Evolutionary conservation across 2,329 filamentous ascomycete genomes (phyloP).

Genomic region (Mycosphaerella arachidis): DNA sequence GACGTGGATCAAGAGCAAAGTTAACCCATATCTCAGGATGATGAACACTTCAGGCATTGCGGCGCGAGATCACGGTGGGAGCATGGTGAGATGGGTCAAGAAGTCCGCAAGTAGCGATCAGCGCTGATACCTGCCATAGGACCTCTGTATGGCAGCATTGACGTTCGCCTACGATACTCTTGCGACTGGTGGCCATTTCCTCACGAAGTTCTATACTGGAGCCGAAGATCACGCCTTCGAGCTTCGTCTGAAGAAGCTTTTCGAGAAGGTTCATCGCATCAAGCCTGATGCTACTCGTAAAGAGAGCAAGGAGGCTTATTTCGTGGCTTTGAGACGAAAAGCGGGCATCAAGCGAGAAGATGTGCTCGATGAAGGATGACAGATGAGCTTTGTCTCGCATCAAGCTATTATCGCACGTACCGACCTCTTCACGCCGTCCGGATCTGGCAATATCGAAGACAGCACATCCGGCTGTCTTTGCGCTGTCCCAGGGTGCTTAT

Average conservation of each 20-base stretch:
- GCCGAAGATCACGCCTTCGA: slow-evolving; percentile 78
- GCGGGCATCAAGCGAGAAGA: slow-evolving; percentile 43
- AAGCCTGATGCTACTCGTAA: slow-evolving; percentile 88
- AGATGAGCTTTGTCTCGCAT: background rate
- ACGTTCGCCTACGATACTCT: slow-evolving; percentile 82
- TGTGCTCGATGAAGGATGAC: slow-evolving; percentile 33
- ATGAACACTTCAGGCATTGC: slow-evolving; percentile 93
- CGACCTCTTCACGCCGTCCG: no score
- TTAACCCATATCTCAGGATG: slow-evolving; percentile 95
- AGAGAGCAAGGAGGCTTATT: slow-evolving; percentile 71
- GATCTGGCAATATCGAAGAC: no score
- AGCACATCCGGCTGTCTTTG: no score
- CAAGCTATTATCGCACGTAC: background rate
- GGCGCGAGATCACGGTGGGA: slow-evolving; percentile 85
- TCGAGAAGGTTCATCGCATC: slow-evolving; percentile 73
- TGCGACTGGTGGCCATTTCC: slow-evolving; percentile 76
- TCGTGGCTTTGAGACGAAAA: slow-evolving; percentile 73
- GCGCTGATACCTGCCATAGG: slow-evolving; percentile 50
- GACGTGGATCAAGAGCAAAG: slow-evolving; percentile 82
- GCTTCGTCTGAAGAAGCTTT: slow-evolving; percentile 67
- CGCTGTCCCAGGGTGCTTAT: no score
- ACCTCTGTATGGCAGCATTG: slow-evolving; percentile 82
- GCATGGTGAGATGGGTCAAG: slow-evolving; percentile 67
- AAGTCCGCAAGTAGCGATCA: background rate
- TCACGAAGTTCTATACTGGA: slow-evolving; percentile 98